These are phyloP conservation scores for Juglanconis juglandina DNA, from an alignment of 2,329 filamentous ascomycete species.

Conservation along the genomic window DNA sequence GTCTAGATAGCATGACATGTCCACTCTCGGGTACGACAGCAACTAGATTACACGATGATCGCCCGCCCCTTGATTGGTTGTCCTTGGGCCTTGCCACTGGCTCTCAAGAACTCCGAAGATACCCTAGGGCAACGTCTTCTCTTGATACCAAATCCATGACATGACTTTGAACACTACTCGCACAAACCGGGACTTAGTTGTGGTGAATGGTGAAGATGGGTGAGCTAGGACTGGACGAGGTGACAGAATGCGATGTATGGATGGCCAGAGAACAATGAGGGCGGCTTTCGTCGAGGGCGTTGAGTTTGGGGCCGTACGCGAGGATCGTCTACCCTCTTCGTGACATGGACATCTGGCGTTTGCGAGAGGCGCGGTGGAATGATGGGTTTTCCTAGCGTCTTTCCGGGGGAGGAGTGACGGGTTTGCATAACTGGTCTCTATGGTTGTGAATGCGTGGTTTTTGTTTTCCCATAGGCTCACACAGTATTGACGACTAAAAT, in stretches of 20 bases:
- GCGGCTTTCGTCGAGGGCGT: too few species aligned
- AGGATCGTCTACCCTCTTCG: background rate
- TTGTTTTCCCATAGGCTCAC: constrained; percentile 9
- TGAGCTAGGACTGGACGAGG: too few species aligned
- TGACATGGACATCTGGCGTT: background rate
- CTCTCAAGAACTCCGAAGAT: background rate
- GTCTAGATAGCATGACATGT: background rate
- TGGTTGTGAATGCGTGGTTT: background rate
- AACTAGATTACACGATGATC: background rate
- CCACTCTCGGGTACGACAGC: too few species aligned
- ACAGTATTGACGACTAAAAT: constrained; percentile 7
- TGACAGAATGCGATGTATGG: too few species aligned
- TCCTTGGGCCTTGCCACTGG: background rate
- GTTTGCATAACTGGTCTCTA: constrained; percentile 5
- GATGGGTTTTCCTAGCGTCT: constrained; percentile 1
- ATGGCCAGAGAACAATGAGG: too few species aligned
- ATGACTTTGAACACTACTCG: background rate
- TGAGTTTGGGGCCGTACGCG: too few species aligned
- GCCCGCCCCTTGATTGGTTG: background rate
- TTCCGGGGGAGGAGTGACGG: background rate
- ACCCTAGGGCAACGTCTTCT: constrained; percentile 1
- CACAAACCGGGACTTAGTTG: too few species aligned
- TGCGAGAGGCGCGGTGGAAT: background rate
- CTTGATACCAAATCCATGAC: background rate
- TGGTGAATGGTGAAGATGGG: too few species aligned